Conservation (phyloP, 371 early-diverging fungal species). For the Lichtheimia corymbifera region DNA sequence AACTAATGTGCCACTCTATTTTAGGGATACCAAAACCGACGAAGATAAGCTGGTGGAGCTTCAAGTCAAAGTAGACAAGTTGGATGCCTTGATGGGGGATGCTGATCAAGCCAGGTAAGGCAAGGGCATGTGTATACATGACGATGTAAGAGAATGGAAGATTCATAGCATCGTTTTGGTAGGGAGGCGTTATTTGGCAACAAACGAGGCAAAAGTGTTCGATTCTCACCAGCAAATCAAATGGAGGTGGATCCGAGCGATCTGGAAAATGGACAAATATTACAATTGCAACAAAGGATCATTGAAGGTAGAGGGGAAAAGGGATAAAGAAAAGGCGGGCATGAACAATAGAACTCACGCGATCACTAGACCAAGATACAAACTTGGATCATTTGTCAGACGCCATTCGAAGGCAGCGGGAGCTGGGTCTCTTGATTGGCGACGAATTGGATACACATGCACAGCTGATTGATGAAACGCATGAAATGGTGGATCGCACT, state of each 20-base stretch:
- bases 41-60: conserved; percentile 62
- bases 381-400: conserved; percentile 71
- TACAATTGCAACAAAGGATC: conserved; percentile 76
- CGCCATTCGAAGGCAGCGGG: conserved; percentile 72
- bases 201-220: conserved; percentile 33
- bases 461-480: conserved; percentile 76
- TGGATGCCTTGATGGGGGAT: conserved; percentile 57
- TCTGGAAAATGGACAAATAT: conserved; percentile 60
- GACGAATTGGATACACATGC: conserved; percentile 79
- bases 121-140: too few relatives aligned
- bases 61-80: conserved; percentile 63
- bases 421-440: conserved; percentile 73
- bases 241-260: conserved; percentile 50
- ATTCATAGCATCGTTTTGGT: neutral
- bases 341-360: neutral
- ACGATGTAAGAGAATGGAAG: too few relatives aligned
- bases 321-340: neutral
- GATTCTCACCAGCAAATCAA: conserved; percentile 36
- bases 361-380: conserved; percentile 67
- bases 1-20: neutral
- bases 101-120: conserved; percentile 49
- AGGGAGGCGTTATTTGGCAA: conserved; percentile 39
- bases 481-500: conserved; percentile 65
- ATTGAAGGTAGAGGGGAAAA: conserved; percentile 59
- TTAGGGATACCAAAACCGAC: conserved; percentile 56